Percentiles rank a stretch among this genome's conserved stretches.
phyloP scores from a whole-genome alignment of 129 eudicot species.

The Lactuca sativa region DNA sequence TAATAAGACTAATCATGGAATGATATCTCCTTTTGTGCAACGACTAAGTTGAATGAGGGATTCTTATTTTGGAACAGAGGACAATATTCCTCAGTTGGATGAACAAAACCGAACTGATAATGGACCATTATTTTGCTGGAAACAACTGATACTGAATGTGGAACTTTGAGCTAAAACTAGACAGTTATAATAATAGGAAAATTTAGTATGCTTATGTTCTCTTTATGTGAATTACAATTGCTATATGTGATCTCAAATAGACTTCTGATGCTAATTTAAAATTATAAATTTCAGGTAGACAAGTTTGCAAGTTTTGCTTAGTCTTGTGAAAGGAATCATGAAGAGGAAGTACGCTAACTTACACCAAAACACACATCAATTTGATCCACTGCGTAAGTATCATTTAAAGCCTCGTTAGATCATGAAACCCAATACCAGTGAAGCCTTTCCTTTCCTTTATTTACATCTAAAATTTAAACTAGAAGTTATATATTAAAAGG shows the following conservation, averaged over 20 bases:
- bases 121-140: constrained; percentile 11
- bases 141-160: constrained; percentile 18
- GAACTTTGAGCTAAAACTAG: constrained; percentile 10
- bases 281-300: constrained; percentile 24
- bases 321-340: constrained; percentile 37
- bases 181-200: constrained; percentile 13
- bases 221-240: background rate
- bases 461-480: constrained; percentile 3
- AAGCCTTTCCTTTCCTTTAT: constrained; percentile 11
- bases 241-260: constrained; percentile 11
- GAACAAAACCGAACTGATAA: constrained; percentile 3
- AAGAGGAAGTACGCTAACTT: constrained; percentile 47
- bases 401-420: constrained; percentile 3
- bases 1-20: constrained; percentile 2
- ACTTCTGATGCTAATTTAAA: constrained; percentile 8
- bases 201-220: background rate
- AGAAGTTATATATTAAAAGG: constrained; percentile 1
- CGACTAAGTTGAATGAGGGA: background rate
- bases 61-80: constrained; percentile 9
- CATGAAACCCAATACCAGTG: constrained; percentile 1
- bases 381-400: constrained; percentile 69
- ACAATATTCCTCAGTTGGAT: background rate
- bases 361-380: constrained; percentile 68
- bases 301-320: constrained; percentile 13
- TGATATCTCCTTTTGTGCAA: background rate